Base-by-base conservation (phyloP, 1,284 basidiomycete species). In the Prillingera fragicola region DNA sequence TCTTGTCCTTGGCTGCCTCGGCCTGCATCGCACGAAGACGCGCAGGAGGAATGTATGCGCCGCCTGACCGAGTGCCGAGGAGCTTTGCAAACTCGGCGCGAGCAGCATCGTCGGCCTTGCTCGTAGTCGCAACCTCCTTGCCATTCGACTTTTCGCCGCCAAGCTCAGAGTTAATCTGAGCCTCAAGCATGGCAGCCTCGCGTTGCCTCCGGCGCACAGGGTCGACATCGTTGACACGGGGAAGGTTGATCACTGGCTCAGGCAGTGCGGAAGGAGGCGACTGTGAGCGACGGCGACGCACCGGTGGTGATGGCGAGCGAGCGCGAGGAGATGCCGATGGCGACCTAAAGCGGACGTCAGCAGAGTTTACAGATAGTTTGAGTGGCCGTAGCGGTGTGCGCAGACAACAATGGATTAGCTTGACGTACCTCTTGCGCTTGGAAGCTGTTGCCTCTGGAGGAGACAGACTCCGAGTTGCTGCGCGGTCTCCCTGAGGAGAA, bases 21-120 rank as follows among this genome's bases (percentile, higher is more conserved):
- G 82, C 87, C 70, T 95, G 89, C 70, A 99, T 77, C 1, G 92
- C 92, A 39, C 88, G 81, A 34, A 98, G 75, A 23, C 87, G 82
- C 22, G 91, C 91, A 8, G 95, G 95, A 2, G 94, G 94, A 60
- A 99, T 84, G 67, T 99, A 99, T 9, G 95, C 89, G 24, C 94
- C 95, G 8, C 94, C 95, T 6, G 87, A 88, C 23, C 86, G 82
- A 17, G 68, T 68, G 31, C 78, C 78, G 1, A 84, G 62, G 43
- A 90, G 76, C 69, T 88, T 89, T 4, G 84, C 80, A 61, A 90
- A 89, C 69, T 89, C 86, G 21, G 63, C 82, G 73, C 41, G 64
- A 2, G 84, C 80, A 60, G 85, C 83, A 43, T 78, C 79, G 45
- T 64, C 72, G 24, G 61, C 60, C 51, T 47, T 59, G 52, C 55